phyloP scores from a whole-genome alignment of 768 basidiomycete genomes.

The Mycena olivaceomarginata region DNA sequence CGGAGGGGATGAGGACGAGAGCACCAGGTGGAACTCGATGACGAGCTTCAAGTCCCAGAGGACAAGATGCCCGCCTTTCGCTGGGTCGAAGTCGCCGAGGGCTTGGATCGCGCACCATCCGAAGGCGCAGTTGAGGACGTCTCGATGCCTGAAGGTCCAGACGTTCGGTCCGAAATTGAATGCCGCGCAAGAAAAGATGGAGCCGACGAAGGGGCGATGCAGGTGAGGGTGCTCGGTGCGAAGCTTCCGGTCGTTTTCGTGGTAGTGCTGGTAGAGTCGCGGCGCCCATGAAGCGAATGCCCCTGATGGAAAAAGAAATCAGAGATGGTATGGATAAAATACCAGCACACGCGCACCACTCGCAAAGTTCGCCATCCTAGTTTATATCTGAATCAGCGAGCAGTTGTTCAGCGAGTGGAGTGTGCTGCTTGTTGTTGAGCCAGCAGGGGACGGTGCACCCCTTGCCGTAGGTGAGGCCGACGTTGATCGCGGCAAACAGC shows the following conservation, averaged over 20 bases:
- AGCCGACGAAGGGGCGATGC: constrained; percentile 27
- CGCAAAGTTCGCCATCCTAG: neutral
- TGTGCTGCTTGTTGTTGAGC: neutral
- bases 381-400: neutral
- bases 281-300: constrained; percentile 21
- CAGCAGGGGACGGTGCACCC: neutral
- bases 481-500: neutral
- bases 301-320: neutral
- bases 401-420: neutral
- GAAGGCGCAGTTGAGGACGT: neutral
- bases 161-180: neutral
- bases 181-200: neutral
- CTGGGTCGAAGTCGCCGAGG: neutral
- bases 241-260: neutral
- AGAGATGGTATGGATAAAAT: neutral
- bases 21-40: neutral
- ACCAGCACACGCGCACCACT: neutral
- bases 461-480: neutral
- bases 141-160: neutral
- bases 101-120: neutral
- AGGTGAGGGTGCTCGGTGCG: constrained; percentile 3
- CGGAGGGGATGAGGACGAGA: constrained; percentile 50
- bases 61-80: neutral
- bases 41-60: neutral
- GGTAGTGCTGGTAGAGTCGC: neutral